These are phyloP conservation scores for Termitomyces sp. DNA, from an alignment of 768 basidiomycete species.

Conservation along the genomic window DNA sequence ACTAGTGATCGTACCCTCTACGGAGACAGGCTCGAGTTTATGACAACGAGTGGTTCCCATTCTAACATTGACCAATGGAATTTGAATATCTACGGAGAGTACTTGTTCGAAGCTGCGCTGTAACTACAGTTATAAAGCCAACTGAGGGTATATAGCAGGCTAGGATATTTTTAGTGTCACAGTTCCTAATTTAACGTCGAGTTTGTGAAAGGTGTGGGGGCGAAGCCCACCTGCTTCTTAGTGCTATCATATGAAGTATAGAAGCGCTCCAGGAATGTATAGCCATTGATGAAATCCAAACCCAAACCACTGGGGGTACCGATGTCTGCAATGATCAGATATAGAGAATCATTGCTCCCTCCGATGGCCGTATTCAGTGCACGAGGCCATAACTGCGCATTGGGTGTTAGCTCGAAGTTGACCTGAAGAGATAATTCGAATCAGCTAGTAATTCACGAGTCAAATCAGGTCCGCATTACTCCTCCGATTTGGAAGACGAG, in stretches of 20 bases:
- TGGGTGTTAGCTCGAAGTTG: slow-evolving; percentile 30
- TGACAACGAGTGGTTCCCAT: no score
- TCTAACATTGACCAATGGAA: not conserved
- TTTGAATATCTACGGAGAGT: not conserved
- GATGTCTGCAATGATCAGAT: slow-evolving; percentile 29
- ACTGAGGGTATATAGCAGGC: not conserved
- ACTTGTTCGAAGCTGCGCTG: not conserved
- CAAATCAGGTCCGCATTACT: slow-evolving; percentile 41
- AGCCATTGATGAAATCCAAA: slow-evolving; percentile 51
- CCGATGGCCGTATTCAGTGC: slow-evolving; percentile 27
- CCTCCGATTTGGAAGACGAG: slow-evolving; percentile 50
- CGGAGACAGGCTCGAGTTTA: no score
- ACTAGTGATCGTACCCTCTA: no score
- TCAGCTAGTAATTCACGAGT: slow-evolving; percentile 31
- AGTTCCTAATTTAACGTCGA: slow-evolving; percentile 27
- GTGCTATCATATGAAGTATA: slow-evolving; percentile 60
- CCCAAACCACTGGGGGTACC: slow-evolving; percentile 36
- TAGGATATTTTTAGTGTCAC: not conserved
- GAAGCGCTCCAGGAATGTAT: slow-evolving; percentile 53
- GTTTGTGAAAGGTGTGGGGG: slow-evolving; percentile 42
- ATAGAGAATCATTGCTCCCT: slow-evolving; percentile 21
- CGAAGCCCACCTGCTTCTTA: slow-evolving; percentile 50
- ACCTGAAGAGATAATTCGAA: slow-evolving; percentile 16
- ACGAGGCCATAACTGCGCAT: slow-evolving; percentile 33
- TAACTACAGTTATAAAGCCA: not conserved